Percentiles rank a stretch among this genome's conserved stretches.
Evolutionary conservation across 768 basidiomycete genomes (phyloP).

Genomic region (Coprinopsis strossmayeri): DNA sequence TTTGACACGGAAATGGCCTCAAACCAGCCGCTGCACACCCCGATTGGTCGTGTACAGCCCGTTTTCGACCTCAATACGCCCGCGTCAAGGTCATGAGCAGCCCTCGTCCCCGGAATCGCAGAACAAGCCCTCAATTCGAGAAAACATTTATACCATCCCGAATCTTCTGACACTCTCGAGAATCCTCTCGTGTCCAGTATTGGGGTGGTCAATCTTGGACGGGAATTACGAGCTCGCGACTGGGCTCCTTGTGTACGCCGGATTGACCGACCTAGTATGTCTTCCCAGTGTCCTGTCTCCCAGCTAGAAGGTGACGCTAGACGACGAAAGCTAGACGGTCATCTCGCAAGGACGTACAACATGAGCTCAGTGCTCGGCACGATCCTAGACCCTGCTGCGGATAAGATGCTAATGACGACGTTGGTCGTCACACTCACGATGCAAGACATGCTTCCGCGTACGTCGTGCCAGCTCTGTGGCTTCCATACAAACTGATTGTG

Average conservation of each 20-base stretch:
- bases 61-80: constrained; percentile 18
- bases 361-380: constrained; percentile 92
- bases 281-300: too few species aligned
- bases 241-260: constrained; percentile 80
- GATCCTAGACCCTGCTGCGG: constrained; percentile 94
- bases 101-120: constrained; percentile 8
- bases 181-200: constrained; percentile 81
- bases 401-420: constrained; percentile 94
- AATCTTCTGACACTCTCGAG: constrained; percentile 86
- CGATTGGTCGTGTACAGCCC: constrained; percentile 2
- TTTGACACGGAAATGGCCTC: background rate
- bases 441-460: constrained; percentile 80
- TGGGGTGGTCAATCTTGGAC: constrained; percentile 87
- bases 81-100: constrained; percentile 2
- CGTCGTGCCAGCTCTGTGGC: constrained; percentile 19
- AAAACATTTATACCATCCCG: constrained; percentile 93
- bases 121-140: constrained; percentile 40
- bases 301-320: background rate
- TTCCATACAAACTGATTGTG: constrained; percentile 3
- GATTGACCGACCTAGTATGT: constrained; percentile 86
- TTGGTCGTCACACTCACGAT: constrained; percentile 80
- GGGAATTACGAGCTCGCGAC: constrained; percentile 80
- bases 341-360: constrained; percentile 76
- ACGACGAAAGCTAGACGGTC: constrained; percentile 75
- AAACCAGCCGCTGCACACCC: background rate